Base-by-base conservation (phyloP, 768 basidiomycete species). In the Lentinus tigrinus region DNA sequence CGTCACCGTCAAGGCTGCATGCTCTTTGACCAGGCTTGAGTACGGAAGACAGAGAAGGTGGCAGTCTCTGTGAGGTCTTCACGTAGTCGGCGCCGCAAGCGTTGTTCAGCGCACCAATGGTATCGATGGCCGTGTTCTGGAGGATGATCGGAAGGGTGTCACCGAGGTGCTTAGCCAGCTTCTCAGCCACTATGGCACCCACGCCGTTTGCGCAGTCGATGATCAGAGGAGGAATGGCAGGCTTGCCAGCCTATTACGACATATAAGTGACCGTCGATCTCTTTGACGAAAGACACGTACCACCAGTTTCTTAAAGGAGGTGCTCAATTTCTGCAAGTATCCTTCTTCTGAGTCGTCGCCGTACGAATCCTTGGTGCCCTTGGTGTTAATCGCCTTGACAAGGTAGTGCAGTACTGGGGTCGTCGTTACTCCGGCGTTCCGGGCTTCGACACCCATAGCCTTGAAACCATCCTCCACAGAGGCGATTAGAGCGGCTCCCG, bases 171-270 rank as follows among this genome's bases (percentile, higher is more conserved):
- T 81, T 73, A 4, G 77, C 68, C 38, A 98, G 75, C 42, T 80
- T 82, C 34, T 76, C 75, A 13, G 91, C 85, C 38, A 89, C 87
- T 7, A 79, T 75, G 16, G 90, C 85, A 47, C 97, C 97, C 23
- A 99, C 97, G 26, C 97, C 97, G 70, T 99, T 98, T n/a, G 97
- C 97, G 70, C 97, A 98, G 72, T 99, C 97, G 40, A 99, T 79
- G n/a, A 90, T 71, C 47, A 99, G 68, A 37, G 86, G 83, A 16
- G 81, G 72, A 11, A 81, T 73, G 52, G 77, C 73, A 40, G 76
- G 73, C 71, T 86, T 86, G 57, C 85, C 85, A 24, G 80, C 75
- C 88, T 93, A 58, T 26, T 27, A 44, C 49, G 60, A 43, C 57
- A 44, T 26, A 23, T 61, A 23, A 52, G 50, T 31, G 3, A 37